Base-by-base conservation (phyloP, 2,329 filamentous ascomycete genomes). In the Botrytis sinoallii region DNA sequence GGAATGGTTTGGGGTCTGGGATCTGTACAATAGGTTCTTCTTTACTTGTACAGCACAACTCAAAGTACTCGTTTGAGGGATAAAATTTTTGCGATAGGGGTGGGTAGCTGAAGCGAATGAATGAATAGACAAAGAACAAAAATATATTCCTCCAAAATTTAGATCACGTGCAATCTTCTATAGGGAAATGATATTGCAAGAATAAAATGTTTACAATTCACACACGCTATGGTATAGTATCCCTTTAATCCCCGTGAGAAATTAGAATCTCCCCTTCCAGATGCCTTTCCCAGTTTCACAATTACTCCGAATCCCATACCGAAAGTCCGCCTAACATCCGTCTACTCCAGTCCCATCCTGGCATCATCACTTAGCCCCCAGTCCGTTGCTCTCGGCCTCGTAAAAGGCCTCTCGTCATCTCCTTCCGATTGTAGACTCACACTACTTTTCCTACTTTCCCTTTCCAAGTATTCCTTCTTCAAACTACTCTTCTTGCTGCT, bases 311-410 rank as follows among this genome's bases (percentile, higher is more conserved):
- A 59, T 12, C 35, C 48, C 44, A 68, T 68, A 5, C 68, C 61
- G 12, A 72, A 57, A 64, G 20, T 29, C 14, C n/a, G n/a, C n/a
- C 35, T 22, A 7, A 32, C 20, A 52, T 32, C 44, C 61, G 38
- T 22, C 74, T 71, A 95, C 82, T 95, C 93, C 77, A 97, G 84
- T 46, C 90, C 92, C 92, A 97, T 96, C 79, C 91, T 87, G 38
- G 92, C 90, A 80, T 97, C 94, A 81, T 97, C 94, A 1, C 93
- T 92, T 68, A 97, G 88, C 0, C 93, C 93, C 90, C 94, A 94
- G 78, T 89, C 88, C 83, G 87, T 77, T 84, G 90, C 77, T 87
- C 89, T 79, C 83, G 84, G 76, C 85, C 82, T 76, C 86, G 80
- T 77, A 42, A 69, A 69, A 86, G 85, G 82, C 89, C 84, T 79